A percentile compares a stretch with the other conserved stretches of the same genome.
Evolutionary conservation across 148 eudicot genomes (phyloP).

Genomic region (Cornus florida): DNA sequence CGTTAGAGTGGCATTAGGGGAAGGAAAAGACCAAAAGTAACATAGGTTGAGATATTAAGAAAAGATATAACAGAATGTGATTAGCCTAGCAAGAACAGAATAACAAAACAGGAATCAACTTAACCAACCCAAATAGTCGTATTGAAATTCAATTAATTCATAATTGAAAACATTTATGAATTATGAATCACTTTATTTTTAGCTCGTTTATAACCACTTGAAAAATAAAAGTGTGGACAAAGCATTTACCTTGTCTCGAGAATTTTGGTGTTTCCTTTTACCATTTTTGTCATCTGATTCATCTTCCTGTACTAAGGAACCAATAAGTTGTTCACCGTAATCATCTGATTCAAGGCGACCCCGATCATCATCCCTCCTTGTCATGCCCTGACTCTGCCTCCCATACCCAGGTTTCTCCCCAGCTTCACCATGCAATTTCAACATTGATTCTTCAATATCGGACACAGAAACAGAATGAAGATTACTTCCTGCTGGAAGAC

Average conservation of each 20-base stretch:
- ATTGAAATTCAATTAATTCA: neutral
- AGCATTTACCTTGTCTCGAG: conserved; percentile 76
- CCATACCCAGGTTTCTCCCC: neutral
- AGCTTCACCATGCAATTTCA: conserved; percentile 34
- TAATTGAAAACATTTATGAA: neutral
- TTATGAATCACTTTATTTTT: neutral
- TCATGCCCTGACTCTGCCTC: neutral
- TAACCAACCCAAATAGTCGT: neutral
- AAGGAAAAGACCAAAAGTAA: no score
- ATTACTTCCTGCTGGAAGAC: conserved; percentile 45
- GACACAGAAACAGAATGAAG: conserved; percentile 44
- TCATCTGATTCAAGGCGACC: conserved; percentile 42
- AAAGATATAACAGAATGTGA: no score
- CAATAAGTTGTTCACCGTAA: conserved; percentile 52
- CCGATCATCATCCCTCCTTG: conserved; percentile 8
- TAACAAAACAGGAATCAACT: neutral
- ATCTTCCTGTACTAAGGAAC: conserved; percentile 52
- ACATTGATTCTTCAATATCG: conserved; percentile 56
- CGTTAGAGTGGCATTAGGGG: no score
- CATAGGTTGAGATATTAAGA: no score
- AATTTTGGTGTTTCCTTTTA: conserved; percentile 36
- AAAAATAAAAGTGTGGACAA: neutral
- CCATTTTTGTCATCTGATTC: conserved; percentile 42
- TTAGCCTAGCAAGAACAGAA: no score
- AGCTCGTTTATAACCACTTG: neutral